Conservation (phyloP, 306 rosid genomes). For the Glycine tomentella region DNA sequence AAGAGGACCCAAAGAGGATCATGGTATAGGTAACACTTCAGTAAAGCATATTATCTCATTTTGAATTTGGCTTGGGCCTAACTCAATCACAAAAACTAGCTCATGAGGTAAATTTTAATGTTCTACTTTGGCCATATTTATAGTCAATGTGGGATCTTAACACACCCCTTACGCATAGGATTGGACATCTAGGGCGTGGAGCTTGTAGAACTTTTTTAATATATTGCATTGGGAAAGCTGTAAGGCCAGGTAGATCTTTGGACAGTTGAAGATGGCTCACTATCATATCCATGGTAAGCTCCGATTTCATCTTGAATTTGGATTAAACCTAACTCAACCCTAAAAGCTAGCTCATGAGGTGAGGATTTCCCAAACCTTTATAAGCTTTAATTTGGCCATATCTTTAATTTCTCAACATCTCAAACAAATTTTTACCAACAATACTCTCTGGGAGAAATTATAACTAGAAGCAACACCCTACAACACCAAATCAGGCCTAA, state of each 20-base stretch:
- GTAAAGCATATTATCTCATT: background rate
- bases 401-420: background rate
- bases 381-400: background rate
- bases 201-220: background rate
- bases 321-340: background rate
- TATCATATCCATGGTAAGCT: background rate
- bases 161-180: background rate
- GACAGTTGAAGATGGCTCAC: background rate
- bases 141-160: background rate
- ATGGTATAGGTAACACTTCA: background rate
- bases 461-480: conserved; percentile 3
- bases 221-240: background rate
- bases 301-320: background rate
- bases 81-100: background rate
- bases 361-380: background rate
- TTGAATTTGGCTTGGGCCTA: background rate
- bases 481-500: background rate
- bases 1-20: too few relatives aligned
- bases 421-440: background rate
- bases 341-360: background rate
- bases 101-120: background rate
- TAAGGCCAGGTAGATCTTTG: background rate
- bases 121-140: background rate
- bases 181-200: background rate
- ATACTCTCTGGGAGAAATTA: conserved; percentile 5